Base-by-base conservation (phyloP, 768 basidiomycete genomes). In the Tylopilus felleus region DNA sequence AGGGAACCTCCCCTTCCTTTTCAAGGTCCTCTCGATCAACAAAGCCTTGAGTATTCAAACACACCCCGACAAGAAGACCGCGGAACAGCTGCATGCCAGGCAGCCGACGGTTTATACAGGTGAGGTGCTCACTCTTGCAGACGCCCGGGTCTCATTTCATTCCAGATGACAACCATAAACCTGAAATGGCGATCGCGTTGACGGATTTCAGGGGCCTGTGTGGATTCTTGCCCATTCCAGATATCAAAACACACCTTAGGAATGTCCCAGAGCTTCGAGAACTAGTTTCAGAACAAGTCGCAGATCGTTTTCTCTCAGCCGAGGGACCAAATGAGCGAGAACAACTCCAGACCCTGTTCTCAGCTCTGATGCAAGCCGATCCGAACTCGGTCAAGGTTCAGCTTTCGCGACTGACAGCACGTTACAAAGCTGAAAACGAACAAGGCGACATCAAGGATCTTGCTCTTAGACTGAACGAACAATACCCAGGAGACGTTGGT, bases 141-240 rank as follows among this genome's bases (percentile, higher is more conserved):
- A 40, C 39, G n/a, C 25, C 51, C 19, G 10, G 22, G 22, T 59
- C 53, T 60, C 22, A 65, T 57, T 48, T 16, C 33, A n/a, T 31
- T 35, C 36, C 57, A 91, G 97, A 99, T 70, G 82, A 85, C 6
- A 98, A 98, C 67, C 97, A 99, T 64, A 99, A 99, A 72, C 97
- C 97, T 3, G 97, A 99, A 70, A 96, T 99, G 92, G 93, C 95
- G n/a, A 79, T 99, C 35, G 97, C 97, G 0, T 72, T 99, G 55
- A 95, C 95, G 0, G 83, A 86, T 14, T 98, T 98, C 77, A 76
- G 76, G 36, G 97, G 90, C 2, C 76, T 98, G 64, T 96, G 95
- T 67, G 96, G 96, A 40, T 99, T 98, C 75, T 81, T 88, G 17
- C 96, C 96, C 5, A 81, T 93, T 2, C 64, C 76, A 1, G 72